Base-by-base conservation (phyloP, 2,329 filamentous ascomycete species). In the Aphanocladium album region DNA sequence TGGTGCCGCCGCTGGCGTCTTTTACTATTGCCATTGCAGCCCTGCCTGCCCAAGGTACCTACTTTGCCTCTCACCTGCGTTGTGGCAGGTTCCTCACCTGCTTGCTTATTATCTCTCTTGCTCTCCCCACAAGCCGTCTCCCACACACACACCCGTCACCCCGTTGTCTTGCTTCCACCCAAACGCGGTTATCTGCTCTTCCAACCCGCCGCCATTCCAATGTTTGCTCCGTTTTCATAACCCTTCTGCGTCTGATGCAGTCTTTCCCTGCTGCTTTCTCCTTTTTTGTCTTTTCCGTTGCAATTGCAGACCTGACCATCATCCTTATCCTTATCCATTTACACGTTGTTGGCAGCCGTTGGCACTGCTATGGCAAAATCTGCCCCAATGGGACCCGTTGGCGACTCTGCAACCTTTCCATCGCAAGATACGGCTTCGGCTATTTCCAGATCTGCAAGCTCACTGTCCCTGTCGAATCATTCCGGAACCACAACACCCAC, bases 91-190 rank as follows among this genome's bases (percentile, higher is more conserved):
- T 27, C 11, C 33, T 53, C 21, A 17, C 11, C 30, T 37, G 50
- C 19, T 21, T 35, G 27, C 3, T 55, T 53, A 53, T 39, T 56
- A 50, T 50, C 17, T 50, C 33, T 50, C 45, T 6, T 30, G 39
- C 27, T 23, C 27, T 27, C 55, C 54, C 55, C 55, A 57, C 55
- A 50, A 33, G 23, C 45, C 55, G 35, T 39, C 55, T 57, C 45
- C 55, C 55, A 57, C 54, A 57, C 53, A 37, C 35, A 39, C 41
- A 45, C 11, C 41, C 41, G n/a, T 43, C 46, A 57, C 41, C 46
- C 46, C 46, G 54, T 57, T 25, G 43, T 43, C 46, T 47, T 5
- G 35, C 35, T 51, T 51, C 56, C 56, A 51, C n/a, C 30, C 35
- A 50, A 50, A 41, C 46, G 56, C 54, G 46, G 19, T 19, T 30